phyloP scores from a whole-genome alignment of 129 eudicot genomes.

The Solidago caesia region DNA sequence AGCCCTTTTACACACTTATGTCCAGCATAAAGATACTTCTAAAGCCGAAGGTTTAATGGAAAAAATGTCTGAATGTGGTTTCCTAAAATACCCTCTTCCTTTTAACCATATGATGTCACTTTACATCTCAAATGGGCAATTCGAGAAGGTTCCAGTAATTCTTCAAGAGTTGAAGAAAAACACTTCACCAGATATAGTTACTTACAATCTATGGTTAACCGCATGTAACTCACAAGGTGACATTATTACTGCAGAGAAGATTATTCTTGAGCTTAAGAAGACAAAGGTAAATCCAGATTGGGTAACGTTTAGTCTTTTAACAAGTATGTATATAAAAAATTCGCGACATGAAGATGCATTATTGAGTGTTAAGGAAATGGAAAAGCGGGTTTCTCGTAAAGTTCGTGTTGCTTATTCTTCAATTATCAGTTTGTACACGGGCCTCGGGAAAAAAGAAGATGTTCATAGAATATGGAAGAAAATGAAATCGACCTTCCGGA shows the following conservation, averaged over 20 bases:
- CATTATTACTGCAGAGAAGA: conserved; percentile 59
- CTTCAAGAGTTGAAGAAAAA: conserved; percentile 55
- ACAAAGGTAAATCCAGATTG: conserved; percentile 71
- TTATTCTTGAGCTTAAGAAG: conserved; percentile 59
- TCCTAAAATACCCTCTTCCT: conserved; percentile 65
- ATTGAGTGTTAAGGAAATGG: conserved; percentile 71
- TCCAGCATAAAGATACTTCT: conserved; percentile 50
- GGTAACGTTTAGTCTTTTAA: conserved; percentile 81
- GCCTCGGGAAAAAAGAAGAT: conserved; percentile 51
- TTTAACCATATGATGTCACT: conserved; percentile 77
- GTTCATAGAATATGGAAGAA: conserved; percentile 69
- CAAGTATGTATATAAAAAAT: conserved; percentile 62
- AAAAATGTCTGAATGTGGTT: conserved; percentile 79
- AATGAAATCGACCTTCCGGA: conserved; percentile 62
- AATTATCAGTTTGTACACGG: conserved; percentile 60
- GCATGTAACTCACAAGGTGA: conserved; percentile 55
- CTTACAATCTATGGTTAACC: conserved; percentile 76
- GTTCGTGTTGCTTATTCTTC: conserved; percentile 71
- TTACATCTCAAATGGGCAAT: conserved; percentile 61
- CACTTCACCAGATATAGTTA: conserved; percentile 73
- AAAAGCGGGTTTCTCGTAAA: conserved; percentile 50
- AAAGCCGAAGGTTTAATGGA: conserved; percentile 81
- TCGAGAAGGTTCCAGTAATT: conserved; percentile 57
- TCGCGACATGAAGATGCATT: conserved; percentile 64
- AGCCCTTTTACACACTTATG: conserved; percentile 83